Base-by-base conservation (phyloP, 768 basidiomycete species). In the Dacryopinax spathularia region DNA sequence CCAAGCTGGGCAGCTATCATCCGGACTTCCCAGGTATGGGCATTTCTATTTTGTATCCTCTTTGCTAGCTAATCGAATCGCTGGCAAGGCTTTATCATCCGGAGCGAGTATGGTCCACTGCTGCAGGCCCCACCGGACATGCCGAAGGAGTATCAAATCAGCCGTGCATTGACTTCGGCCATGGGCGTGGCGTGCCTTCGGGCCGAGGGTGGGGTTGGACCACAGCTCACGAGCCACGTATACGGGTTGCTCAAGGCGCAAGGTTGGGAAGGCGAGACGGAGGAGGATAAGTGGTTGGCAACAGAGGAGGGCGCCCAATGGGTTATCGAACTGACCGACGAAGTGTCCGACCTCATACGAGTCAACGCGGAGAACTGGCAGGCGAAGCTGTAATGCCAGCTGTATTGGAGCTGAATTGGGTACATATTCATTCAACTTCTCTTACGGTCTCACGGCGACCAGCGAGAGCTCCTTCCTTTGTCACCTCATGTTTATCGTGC, bases 1-100 rank as follows among this genome's bases (percentile, higher is more conserved):
- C 84, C 77, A 95, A 92, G 78, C 80, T 95, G 67, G 85, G 81
- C 72, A 81, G 82, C 63, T 89, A 91, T 77, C 92, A 95, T 75
- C 92, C 92, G 65, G 92, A 95, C 79, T 89, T 95, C 78, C 91
- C 92, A 74, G 79, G 89, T 91, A 75, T 78, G 89, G 84, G 70
- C 72, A 65, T 69, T 69, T 70, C 65, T 36, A 41, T 59, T 31
- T 48, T 25, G n/a, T 12, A 27, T 1, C 25, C 16, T 60, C 9
- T 15, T 25, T 63, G 25, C 15, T 27, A 15, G 27, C 16, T 16
- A 64, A 60, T 65, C 41, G 56, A 43, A 56, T 29, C 20, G 48
- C 48, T 56, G 22, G 16, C 15, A 67, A 91, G 90, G 83, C 65
- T 91, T 91, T 76, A 89, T 92, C 71, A 88, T 91, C 78, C 60